These are phyloP conservation scores for Suhomyces atakaporum DNA, from an alignment of 1,139 yeast species.

Conservation along the genomic window DNA sequence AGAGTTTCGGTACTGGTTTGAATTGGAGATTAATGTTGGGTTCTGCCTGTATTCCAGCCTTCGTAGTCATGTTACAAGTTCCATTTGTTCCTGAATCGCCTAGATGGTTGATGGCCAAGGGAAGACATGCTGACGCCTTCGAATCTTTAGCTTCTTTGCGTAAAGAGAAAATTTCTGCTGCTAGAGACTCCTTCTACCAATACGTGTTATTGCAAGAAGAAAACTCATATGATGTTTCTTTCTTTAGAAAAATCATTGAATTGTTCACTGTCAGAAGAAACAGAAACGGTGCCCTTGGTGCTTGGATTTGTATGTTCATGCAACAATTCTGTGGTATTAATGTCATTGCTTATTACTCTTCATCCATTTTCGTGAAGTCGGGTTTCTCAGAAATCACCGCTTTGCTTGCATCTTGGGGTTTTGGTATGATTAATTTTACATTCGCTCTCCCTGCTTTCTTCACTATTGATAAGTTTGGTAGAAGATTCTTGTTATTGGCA, in stretches of 20 bases:
- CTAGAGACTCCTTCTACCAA: slow-evolving; percentile 32
- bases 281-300: slow-evolving; percentile 78
- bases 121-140: slow-evolving; percentile 26
- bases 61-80: slow-evolving; percentile 65
- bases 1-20: slow-evolving; percentile 36
- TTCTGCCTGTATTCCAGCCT: slow-evolving; percentile 73
- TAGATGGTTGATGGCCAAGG: slow-evolving; percentile 34
- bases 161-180: slow-evolving; percentile 24
- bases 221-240: slow-evolving; percentile 56
- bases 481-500: slow-evolving; percentile 66
- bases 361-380: slow-evolving; percentile 69
- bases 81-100: slow-evolving; percentile 46
- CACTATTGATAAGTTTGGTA: slow-evolving; percentile 78
- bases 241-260: slow-evolving; percentile 52
- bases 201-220: slow-evolving; percentile 56
- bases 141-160: slow-evolving; percentile 23
- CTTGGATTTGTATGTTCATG: slow-evolving; percentile 84
- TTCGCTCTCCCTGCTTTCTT: slow-evolving; percentile 85
- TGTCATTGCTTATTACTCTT: slow-evolving; percentile 81
- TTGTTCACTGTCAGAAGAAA: slow-evolving; percentile 73
- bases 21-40: slow-evolving; percentile 85
- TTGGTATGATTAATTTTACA: slow-evolving; percentile 76
- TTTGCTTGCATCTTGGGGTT: slow-evolving; percentile 81
- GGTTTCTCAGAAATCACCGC: slow-evolving; percentile 64
- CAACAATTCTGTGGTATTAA: slow-evolving; percentile 93